Conservation (phyloP, 352 stramenopile species). For the Elongisporangium senticosum region DNA sequence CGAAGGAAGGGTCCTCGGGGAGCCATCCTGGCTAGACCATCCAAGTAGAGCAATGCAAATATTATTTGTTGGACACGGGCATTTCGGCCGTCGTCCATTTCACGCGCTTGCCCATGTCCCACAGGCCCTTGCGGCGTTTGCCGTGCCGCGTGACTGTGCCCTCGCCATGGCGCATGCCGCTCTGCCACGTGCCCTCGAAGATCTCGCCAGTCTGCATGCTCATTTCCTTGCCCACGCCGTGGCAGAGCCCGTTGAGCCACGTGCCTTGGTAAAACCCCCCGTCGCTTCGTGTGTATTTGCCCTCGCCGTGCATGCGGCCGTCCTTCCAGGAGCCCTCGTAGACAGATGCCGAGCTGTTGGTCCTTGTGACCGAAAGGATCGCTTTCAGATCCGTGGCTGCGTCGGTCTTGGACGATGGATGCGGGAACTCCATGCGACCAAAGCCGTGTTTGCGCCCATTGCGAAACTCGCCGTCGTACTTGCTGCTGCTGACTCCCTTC, state of each 20-base stretch:
- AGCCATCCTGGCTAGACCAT: slow-evolving; percentile 50
- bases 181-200: slow-evolving; percentile 57
- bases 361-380: neutral
- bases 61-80: slow-evolving; percentile 22
- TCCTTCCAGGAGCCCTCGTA: slow-evolving; percentile 64
- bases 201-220: slow-evolving; percentile 31
- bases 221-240: slow-evolving; percentile 54
- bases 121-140: slow-evolving; percentile 37
- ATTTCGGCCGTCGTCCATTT: slow-evolving; percentile 68
- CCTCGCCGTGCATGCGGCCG: slow-evolving; percentile 61
- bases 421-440: slow-evolving; percentile 58
- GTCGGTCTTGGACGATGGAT: neutral
- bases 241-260: slow-evolving; percentile 51
- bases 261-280: slow-evolving; percentile 62
- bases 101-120: slow-evolving; percentile 48
- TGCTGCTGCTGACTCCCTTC: slow-evolving; percentile 28
- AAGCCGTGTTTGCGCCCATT: slow-evolving; percentile 43
- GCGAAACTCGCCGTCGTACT: slow-evolving; percentile 60
- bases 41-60: slow-evolving; percentile 4
- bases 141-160: slow-evolving; percentile 40
- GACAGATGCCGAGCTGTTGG: slow-evolving; percentile 7
- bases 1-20: slow-evolving; percentile 40
- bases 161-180: slow-evolving; percentile 52
- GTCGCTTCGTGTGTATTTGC: slow-evolving; percentile 52
- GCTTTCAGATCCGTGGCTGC: slow-evolving; percentile 6